Evolutionary conservation across 2,329 filamentous ascomycete genomes (phyloP).

Genomic region (Rasamsonia emersonii): DNA sequence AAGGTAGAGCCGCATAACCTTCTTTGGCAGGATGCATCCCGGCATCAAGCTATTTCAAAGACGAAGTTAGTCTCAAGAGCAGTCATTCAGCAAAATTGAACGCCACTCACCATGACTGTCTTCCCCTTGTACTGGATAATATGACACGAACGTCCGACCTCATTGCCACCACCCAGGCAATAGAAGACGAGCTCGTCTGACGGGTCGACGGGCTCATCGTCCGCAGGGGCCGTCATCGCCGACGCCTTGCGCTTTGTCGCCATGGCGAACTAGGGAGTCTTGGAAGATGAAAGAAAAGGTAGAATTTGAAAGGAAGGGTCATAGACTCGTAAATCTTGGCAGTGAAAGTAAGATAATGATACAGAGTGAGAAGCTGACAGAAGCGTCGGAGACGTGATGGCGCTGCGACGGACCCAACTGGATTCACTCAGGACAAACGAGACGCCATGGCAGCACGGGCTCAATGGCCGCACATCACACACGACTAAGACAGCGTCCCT

Average conservation of each 20-base stretch:
- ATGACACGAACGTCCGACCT: slow-evolving; percentile 93
- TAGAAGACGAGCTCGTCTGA: slow-evolving; percentile 92
- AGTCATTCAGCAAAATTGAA: neutral
- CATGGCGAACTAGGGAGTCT: slow-evolving; percentile 59
- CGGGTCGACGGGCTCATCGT: slow-evolving; percentile 84
- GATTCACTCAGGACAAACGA: too few relatives aligned
- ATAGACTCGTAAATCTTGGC: too few relatives aligned
- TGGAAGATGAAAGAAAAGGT: too few relatives aligned
- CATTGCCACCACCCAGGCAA: slow-evolving; percentile 88
- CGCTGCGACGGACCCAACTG: too few relatives aligned
- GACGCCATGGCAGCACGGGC: too few relatives aligned
- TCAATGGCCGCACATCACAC: too few relatives aligned
- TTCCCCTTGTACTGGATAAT: slow-evolving; percentile 99
- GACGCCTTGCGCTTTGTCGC: slow-evolving; percentile 86
- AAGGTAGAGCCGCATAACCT: slow-evolving; percentile 83
- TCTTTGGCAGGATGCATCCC: slow-evolving; percentile 96
- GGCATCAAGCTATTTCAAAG: slow-evolving; percentile 66
- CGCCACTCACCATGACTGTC: slow-evolving; percentile 77
- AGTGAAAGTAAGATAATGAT: too few relatives aligned
- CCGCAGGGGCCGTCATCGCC: slow-evolving; percentile 55
- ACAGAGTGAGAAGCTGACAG: too few relatives aligned
- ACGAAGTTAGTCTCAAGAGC: slow-evolving; percentile 7
- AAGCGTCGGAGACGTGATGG: too few relatives aligned
- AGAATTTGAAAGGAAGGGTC: too few relatives aligned
- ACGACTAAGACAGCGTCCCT: too few relatives aligned